Evolutionary conservation across 768 basidiomycete species (phyloP), one percentile per base, ranked within the genome.

Genomic region (Auriscalpium vulgare): DNA sequence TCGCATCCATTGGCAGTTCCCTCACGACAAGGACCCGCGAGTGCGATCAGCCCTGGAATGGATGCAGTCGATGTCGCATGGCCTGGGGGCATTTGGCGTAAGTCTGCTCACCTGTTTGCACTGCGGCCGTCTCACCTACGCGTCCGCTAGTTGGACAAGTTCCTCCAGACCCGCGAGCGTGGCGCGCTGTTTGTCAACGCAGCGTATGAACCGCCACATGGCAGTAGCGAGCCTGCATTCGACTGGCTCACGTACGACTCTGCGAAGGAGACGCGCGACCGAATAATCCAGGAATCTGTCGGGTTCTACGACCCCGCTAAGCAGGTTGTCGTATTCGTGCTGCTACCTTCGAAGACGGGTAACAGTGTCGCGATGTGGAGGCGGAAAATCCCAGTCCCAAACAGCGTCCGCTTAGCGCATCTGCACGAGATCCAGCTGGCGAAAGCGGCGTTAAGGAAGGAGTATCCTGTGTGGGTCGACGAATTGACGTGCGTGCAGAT

Each of bases 351-450:
- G 38, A 60, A 57, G 54, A 60, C 43, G n/a, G 59, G 61, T n/a
- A 62, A 62, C 37, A 62, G 61, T 48, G 56, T 61, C 37, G 61
- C 61, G 10, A 62, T 62, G 59, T 62, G 61, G 61, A 60, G 61
- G 45, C 61, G 59, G 21, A 60, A 58, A 40, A 51, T 62, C 38
- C 9, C 54, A 14, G 61, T 62, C 11, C 59, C 59, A 8, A 44
- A 55, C 35, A 57, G 56, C 52, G 51, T 58, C 8, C 56, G 56
- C 45, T 38, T 58, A 17, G 40, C 53, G 29, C 54, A 58, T 38
- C 17, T 53, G 16, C 54, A 36, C 2, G 61, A 60, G 46, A 61
- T 62, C 10, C 53, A 55, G 13, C 50, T 60, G 10, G 61, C 56
- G 19, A 57, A 45, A 36, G 59, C 59, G 21, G 59, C 61, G n/a